Evolutionary conservation across 2,329 filamentous ascomycete genomes (phyloP).

Genomic region (Phyllosticta citriasiana): DNA sequence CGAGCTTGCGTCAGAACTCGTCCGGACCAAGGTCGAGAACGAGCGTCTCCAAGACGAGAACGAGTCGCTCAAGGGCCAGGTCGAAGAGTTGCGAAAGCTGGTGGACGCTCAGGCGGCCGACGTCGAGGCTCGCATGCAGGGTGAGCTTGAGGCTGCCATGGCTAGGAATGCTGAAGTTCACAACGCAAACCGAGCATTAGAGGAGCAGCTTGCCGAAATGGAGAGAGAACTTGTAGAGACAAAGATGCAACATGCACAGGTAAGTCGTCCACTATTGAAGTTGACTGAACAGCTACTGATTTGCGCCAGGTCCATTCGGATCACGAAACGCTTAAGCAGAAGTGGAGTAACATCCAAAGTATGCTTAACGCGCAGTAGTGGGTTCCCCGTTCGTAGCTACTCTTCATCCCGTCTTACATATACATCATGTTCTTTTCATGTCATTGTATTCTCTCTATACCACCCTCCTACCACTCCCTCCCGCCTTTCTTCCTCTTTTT

Average conservation of each 20-base stretch:
- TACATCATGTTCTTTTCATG: neutral
- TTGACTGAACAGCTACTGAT: neutral
- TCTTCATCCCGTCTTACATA: neutral
- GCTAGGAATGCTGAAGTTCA: constrained; percentile 87
- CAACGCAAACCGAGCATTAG: constrained; percentile 78
- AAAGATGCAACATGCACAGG: constrained; percentile 93
- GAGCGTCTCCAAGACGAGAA: constrained; percentile 82
- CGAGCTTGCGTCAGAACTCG: constrained; percentile 78
- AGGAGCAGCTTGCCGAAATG: constrained; percentile 84
- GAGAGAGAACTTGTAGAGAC: constrained; percentile 86
- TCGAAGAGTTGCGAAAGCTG: constrained; percentile 72
- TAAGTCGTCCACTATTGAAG: constrained; percentile 38
- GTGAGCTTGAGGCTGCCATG: constrained; percentile 87
- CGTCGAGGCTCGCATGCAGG: constrained; percentile 69
- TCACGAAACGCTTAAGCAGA: constrained; percentile 39
- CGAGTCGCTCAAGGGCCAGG: constrained; percentile 75
- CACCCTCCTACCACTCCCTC: neutral
- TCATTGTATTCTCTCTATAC: neutral
- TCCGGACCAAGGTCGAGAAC: constrained; percentile 88
- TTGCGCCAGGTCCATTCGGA: constrained; percentile 34
- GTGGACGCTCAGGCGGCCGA: constrained; percentile 86
- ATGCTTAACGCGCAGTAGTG: constrained; percentile 28
- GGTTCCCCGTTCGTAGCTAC: neutral
- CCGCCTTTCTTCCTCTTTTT: neutral
- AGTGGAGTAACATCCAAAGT: constrained; percentile 37